Conservation (phyloP, 2,329 filamentous ascomycete species). For the Fusarium sp. region DNA sequence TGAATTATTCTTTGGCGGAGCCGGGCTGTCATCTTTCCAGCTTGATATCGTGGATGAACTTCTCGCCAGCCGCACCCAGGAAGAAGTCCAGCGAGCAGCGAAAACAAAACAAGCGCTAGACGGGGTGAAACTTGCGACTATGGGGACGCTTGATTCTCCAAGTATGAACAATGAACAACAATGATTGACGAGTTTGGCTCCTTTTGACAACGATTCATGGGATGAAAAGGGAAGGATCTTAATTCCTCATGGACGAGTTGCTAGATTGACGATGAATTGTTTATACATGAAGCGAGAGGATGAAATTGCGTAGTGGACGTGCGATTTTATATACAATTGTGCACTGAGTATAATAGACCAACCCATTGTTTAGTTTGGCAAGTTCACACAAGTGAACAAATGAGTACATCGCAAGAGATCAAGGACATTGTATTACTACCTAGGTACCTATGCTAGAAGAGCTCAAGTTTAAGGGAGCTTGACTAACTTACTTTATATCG, state of each 20-base stretch:
- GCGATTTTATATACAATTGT: neutral
- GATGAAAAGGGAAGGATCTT: neutral
- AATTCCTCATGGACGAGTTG: neutral
- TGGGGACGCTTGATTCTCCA: neutral
- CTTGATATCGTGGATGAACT: conserved; percentile 32
- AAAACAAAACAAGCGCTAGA: conserved; percentile 6
- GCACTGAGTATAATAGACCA: neutral
- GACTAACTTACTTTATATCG: neutral
- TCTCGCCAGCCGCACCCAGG: conserved; percentile 15
- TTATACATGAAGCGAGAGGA: neutral
- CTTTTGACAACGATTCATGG: neutral
- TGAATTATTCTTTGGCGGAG: neutral
- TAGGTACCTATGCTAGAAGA: neutral
- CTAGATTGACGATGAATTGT: neutral
- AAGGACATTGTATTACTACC: neutral
- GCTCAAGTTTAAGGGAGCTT: neutral
- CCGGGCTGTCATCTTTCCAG: conserved; percentile 26
- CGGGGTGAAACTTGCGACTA: neutral
- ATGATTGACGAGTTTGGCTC: no score
- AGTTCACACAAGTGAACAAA: neutral
- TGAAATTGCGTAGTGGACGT: neutral
- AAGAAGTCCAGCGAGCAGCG: conserved; percentile 15
- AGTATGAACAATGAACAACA: neutral
- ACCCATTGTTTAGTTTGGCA: neutral
- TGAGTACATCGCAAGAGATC: neutral